Base-by-base conservation (phyloP, 805 yeast species). In the Kodamaea laetipori region DNA sequence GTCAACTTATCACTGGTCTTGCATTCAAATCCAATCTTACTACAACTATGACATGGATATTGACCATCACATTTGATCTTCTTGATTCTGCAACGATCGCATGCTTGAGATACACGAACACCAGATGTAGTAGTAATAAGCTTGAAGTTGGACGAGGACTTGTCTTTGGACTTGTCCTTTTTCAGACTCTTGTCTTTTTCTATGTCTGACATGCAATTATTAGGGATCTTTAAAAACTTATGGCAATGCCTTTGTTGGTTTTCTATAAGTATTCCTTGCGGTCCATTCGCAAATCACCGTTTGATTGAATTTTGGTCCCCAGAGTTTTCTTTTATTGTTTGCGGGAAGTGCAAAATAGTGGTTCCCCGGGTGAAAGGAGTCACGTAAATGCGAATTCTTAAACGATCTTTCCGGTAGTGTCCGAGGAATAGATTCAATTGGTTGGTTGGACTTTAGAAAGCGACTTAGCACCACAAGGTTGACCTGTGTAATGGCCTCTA, bases 81-180 rank as follows among this genome's bases (percentile, higher is more conserved):
- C 52, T 86, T 82, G 50, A 83, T 78, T 35, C 92, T 69, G 54
- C 94, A 86, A 25, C 94, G 67, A 60, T 86, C 94, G 64, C 95
- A 86, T 2, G 94, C 94, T 60, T 86, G 94, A 1, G 85, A 77
- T 2, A 83, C 82, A 48, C 92, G 48, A n/a, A 63, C 55, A 0
- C 75, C 74, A 4, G 62, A 47, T 3, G 64, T 63, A 12, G 75
- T 68, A 37, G 55, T 61, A 37, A 71, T 71, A 38, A 69, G 54
- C 46, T 69, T 69, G 45, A 63, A 57, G 49, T 66, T 67, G 12
- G 66, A 50, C 12, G 47, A 37, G 9, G 55, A 45, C 34, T 56
- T 53, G 33, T 58, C 58, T 44, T 41, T 47, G 39, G 10, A 17
- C 34, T 30, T 30, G 19, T 30, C 27, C 37, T 24, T 21, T 21